Base-by-base conservation (phyloP, 2,329 filamentous ascomycete genomes). In the Venturia effusa region DNA sequence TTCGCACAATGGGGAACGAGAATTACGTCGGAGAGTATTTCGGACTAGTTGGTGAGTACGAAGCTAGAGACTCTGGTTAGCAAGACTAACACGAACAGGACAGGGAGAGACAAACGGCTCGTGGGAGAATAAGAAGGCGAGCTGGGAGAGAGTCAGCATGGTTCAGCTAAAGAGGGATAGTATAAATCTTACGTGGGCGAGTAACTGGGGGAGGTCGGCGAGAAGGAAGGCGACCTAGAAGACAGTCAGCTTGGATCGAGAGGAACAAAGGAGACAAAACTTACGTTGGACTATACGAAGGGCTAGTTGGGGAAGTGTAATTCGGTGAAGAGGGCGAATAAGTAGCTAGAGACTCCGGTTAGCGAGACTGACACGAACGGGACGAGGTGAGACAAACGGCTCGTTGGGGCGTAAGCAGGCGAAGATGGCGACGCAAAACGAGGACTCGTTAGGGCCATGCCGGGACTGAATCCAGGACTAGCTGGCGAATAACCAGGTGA, bases 111-210 rank as follows among this genome's bases (percentile, higher is more conserved):
- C 37, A 11, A 39, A 39, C 37, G 37, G 37, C 37, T 39, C 65
- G 84, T 84, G 51, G 90, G 86, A 57, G 89, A 92, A 75, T 89
- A 89, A 71, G 83, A 83, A 68, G 89, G 83, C 74, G 88, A 89
- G 37, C 37, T 39, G 10, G 34, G 11, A 37, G 34, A n/a, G n/a
- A n/a, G n/a, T n/a, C n/a, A n/a, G n/a, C n/a, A n/a, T n/a, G n/a
- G n/a, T n/a, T n/a, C n/a, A n/a, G n/a, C n/a, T n/a, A n/a, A n/a
- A n/a, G n/a, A n/a, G n/a, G n/a, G n/a, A n/a, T n/a, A n/a, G n/a
- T n/a, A n/a, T n/a, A n/a, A n/a, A n/a, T n/a, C n/a, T n/a, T n/a
- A n/a, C n/a, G n/a, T n/a, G n/a, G n/a, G n/a, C n/a, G n/a, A 6
- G 34, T 37, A 37, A 5, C 11, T 37, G 34, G 34, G 34, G 34